phyloP scores from a whole-genome alignment of 805 yeast species.

The Pichia membranifaciens region DNA sequence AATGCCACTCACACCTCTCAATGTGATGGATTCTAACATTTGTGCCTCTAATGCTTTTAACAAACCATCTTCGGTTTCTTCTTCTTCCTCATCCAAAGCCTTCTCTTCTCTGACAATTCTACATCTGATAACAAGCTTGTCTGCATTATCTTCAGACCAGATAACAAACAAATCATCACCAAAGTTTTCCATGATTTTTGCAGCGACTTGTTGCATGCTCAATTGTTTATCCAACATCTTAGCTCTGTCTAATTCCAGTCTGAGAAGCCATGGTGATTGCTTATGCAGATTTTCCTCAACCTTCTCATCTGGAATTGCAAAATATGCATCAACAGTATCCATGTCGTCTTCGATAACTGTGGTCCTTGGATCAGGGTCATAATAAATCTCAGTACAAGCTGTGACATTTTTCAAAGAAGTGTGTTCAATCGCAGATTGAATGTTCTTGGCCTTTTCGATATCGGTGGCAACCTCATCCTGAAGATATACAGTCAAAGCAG shows the following conservation, averaged over 20 bases:
- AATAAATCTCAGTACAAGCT: conserved; percentile 93
- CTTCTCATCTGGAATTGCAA: conserved; percentile 96
- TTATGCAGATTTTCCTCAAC: conserved; percentile 89
- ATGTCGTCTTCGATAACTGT: conserved; percentile 96
- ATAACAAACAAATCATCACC: conserved; percentile 94
- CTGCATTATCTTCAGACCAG: conserved; percentile 99
- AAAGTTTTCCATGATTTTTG: conserved; percentile 85
- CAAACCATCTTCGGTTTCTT: conserved; percentile 95
- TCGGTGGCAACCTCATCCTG: conserved; percentile 75
- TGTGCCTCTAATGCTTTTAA: conserved; percentile 91
- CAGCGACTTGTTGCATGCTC: conserved; percentile 97
- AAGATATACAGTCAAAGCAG: conserved; percentile 94
- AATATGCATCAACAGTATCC: conserved; percentile 95
- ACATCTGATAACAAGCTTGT: conserved; percentile 93
- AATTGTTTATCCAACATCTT: conserved; percentile 97
- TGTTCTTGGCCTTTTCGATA: conserved; percentile 88
- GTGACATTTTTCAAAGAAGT: conserved; percentile 93
- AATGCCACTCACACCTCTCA: conserved; percentile 94
- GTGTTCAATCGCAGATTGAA: conserved; percentile 96
- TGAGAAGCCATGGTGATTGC: conserved; percentile 96
- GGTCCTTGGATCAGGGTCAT: conserved; percentile 96
- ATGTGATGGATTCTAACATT: conserved; percentile 89
- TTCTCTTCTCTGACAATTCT: conserved; percentile 97
- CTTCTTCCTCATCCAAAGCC: conserved; percentile 85
- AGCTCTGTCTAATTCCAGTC: conserved; percentile 96